These are phyloP conservation scores for Diplodia corticola DNA, from an alignment of 2,329 filamentous ascomycete genomes.

Conservation along the genomic window DNA sequence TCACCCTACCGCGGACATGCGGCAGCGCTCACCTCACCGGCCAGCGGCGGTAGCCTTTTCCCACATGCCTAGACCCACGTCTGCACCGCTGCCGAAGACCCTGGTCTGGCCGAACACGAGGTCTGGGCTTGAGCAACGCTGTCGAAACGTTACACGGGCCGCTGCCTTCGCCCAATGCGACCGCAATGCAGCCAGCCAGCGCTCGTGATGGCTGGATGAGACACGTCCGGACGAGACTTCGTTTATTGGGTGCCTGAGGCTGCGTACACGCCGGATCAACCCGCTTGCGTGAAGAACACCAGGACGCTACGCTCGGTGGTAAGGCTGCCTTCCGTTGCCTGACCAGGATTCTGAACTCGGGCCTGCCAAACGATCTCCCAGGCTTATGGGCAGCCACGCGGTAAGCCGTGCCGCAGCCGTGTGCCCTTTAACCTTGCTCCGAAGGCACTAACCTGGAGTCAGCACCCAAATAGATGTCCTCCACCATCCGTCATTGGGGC, in stretches of 20 bases:
- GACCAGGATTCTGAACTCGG: neutral
- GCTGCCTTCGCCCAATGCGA: neutral
- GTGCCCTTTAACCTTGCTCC: neutral
- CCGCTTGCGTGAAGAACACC: neutral
- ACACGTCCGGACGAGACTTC: neutral
- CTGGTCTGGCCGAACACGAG: conserved; percentile 15
- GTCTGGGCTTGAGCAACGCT: neutral
- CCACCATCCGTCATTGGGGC: neutral
- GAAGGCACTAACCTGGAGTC: neutral
- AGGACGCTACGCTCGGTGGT: neutral
- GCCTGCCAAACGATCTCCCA: neutral
- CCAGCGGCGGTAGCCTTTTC: neutral
- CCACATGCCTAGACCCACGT: neutral
- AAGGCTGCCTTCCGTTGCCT: neutral
- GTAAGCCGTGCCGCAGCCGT: conserved; percentile 13
- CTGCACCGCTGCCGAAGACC: neutral
- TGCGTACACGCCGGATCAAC: neutral
- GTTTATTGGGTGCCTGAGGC: neutral
- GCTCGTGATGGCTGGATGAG: neutral
- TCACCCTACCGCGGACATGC: conserved; percentile 13
- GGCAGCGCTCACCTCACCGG: neutral
- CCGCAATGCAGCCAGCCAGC: neutral
- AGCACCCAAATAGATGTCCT: neutral
- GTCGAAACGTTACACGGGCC: conserved; percentile 1
- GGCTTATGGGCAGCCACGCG: neutral